Conservation (phyloP, 441 rosid genomes). For the Codiaeum variegatum region DNA sequence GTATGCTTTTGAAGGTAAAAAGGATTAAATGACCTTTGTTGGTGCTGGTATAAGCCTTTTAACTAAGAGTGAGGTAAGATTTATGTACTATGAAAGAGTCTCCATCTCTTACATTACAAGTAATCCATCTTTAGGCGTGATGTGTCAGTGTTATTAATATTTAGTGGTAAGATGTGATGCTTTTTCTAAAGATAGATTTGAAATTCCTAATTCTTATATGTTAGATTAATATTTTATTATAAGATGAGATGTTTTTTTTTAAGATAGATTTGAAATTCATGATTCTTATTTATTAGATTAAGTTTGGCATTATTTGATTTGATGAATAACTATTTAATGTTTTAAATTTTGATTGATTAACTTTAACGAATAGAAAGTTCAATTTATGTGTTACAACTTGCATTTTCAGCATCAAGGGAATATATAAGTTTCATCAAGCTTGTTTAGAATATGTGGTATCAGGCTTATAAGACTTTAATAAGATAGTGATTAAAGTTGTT, state of each 20-base stretch:
- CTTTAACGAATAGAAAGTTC: background rate
- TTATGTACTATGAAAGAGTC: constrained; percentile 70
- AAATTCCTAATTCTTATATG: background rate
- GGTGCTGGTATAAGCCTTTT: constrained; percentile 60
- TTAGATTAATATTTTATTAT: background rate
- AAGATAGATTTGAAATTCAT: background rate
- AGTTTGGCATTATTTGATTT: background rate
- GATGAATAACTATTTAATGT: background rate
- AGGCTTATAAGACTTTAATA: constrained; percentile 87
- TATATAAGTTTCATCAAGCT: constrained; percentile 77
- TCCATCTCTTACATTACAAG: constrained; percentile 53
- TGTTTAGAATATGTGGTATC: constrained; percentile 96
- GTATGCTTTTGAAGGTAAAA: constrained; percentile 89
- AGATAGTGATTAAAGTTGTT: constrained; percentile 79
- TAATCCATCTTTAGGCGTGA: constrained; percentile 67
- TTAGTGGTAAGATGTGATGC: background rate
- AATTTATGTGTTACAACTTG: constrained; percentile 52
- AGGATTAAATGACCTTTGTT: constrained; percentile 65
- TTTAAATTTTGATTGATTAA: background rate
- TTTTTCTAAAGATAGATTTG: background rate
- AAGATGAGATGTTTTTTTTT: background rate
- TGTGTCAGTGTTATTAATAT: too few relatives aligned
- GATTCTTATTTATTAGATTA: background rate
- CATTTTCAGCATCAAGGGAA: constrained; percentile 62
- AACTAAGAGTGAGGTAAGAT: constrained; percentile 50